phyloP scores from a whole-genome alignment of 202 grass and related monocot genomes.

The Eragrostis tef region DNA sequence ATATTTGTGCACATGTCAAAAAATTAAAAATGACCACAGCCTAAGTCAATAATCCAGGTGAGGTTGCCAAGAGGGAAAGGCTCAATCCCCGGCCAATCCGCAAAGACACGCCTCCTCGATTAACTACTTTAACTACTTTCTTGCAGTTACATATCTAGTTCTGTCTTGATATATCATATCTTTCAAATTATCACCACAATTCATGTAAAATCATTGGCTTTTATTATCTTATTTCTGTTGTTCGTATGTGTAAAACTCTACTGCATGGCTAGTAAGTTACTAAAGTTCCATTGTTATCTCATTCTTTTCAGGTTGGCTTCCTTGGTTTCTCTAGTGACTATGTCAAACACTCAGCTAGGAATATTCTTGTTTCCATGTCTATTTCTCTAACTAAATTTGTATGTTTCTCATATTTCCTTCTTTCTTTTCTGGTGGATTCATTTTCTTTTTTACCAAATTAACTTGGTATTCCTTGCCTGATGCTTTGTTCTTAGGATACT shows the following conservation, averaged over 20 bases:
- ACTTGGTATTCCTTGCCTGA: conserved; percentile 34
- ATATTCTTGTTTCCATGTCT: conserved; percentile 62
- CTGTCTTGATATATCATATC: not conserved
- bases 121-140: not conserved
- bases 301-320: conserved; percentile 68
- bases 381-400: conserved; percentile 66
- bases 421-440: conserved; percentile 23
- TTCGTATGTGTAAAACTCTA: not conserved
- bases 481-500: conserved; percentile 53
- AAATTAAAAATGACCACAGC: too few relatives aligned
- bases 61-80: too few relatives aligned
- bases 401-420: conserved; percentile 48
- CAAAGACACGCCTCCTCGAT: too few relatives aligned
- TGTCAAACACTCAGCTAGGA: conserved; percentile 73
- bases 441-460: not conserved
- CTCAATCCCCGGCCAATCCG: too few relatives aligned
- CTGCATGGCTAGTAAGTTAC: conserved; percentile 3
- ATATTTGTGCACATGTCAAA: too few relatives aligned
- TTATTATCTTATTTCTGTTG: conserved; percentile 30
- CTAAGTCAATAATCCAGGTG: too few relatives aligned
- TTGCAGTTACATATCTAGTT: not conserved
- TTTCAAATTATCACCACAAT: conserved; percentile 13
- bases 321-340: conserved; percentile 65
- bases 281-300: conserved; percentile 25
- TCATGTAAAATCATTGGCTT: not conserved